Percentiles rank a stretch among this genome's conserved stretches.
These are phyloP conservation scores for Dacryopinax primogenitus DNA, from an alignment of 768 basidiomycete species.

Conservation along the genomic window DNA sequence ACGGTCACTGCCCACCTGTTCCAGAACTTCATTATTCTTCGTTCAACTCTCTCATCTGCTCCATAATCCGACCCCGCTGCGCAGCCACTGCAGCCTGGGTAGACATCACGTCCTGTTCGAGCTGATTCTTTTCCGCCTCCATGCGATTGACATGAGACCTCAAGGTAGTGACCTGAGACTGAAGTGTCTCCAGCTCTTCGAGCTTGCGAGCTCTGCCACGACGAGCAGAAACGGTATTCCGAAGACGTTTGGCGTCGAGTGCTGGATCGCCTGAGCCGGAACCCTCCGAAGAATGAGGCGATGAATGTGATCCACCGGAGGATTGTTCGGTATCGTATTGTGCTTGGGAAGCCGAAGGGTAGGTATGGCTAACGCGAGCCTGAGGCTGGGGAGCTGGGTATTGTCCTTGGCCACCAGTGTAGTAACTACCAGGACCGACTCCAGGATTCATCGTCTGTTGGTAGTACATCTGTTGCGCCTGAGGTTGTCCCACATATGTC, in stretches of 20 bases:
- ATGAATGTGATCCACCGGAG: background rate
- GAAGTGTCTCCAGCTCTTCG: background rate
- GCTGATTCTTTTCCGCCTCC: background rate
- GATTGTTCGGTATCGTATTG: background rate
- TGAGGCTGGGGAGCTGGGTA: background rate
- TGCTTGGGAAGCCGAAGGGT: background rate
- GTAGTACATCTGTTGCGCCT: background rate
- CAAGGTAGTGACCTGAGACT: background rate
- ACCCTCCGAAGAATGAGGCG: background rate
- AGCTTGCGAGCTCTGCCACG: background rate
- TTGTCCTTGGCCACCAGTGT: background rate
- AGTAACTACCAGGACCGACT: background rate
- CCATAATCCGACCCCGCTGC: background rate
- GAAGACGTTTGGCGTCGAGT: background rate
- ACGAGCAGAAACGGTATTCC: constrained; percentile 1
- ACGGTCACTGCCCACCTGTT: background rate
- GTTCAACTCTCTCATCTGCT: background rate
- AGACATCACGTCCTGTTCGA: background rate
- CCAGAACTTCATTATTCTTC: background rate
- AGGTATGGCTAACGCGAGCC: background rate
- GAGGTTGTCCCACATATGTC: background rate
- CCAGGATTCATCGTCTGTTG: background rate
- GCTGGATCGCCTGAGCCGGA: background rate
- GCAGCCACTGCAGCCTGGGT: background rate
- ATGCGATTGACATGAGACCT: background rate